Evolutionary conservation across 805 yeast genomes (phyloP).

Genomic region (Pichia kluyveri): DNA sequence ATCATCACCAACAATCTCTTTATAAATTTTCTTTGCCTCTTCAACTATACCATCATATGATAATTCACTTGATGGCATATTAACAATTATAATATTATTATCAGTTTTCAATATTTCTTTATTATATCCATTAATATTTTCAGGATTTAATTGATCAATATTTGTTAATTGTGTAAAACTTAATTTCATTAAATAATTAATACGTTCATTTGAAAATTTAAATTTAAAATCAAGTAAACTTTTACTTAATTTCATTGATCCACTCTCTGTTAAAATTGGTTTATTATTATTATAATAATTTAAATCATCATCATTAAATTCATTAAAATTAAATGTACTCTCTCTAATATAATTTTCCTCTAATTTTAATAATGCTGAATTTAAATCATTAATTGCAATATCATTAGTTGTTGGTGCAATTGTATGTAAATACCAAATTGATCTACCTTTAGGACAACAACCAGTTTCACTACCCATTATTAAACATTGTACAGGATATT

Average conservation of each 20-base stretch:
- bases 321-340: conserved; percentile 46
- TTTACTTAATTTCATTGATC: conserved; percentile 75
- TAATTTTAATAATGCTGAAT: conserved; percentile 70
- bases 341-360: conserved; percentile 78
- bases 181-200: conserved; percentile 52
- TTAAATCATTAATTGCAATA: conserved; percentile 64
- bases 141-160: conserved; percentile 28
- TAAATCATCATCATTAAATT: conserved; percentile 37
- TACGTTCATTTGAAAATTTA: conserved; percentile 39
- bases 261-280: conserved; percentile 6
- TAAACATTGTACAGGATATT: conserved; percentile 72
- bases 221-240: conserved; percentile 81
- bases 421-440: conserved; percentile 85
- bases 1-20: conserved; percentile 78
- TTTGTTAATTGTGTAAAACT: conserved; percentile 52
- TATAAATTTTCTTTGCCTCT: conserved; percentile 68
- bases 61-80: conserved; percentile 74
- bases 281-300: conserved; percentile 19
- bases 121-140: conserved; percentile 4
- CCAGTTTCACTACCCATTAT: conserved; percentile 86
- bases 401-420: conserved; percentile 52
- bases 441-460: conserved; percentile 76
- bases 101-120: conserved; percentile 24
- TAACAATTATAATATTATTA: conserved; percentile 38
- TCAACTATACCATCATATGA: conserved; percentile 87